A percentile compares a stretch with the other conserved stretches of the same genome.
Evolutionary conservation across 352 stramenopile species (phyloP).

Genomic region (Phytophthora lateralis): DNA sequence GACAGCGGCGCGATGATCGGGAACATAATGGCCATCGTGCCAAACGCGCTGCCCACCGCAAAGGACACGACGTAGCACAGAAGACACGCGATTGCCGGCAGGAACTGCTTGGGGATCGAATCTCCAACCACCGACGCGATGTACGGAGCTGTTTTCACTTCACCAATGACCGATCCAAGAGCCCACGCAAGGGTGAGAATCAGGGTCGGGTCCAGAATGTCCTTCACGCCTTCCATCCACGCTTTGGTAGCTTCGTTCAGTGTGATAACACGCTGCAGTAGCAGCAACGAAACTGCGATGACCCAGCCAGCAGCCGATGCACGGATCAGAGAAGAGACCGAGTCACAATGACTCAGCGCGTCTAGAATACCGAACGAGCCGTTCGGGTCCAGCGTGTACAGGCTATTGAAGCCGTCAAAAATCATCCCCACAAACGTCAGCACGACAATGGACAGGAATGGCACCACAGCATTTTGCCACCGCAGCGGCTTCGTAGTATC

Average conservation of each 20-base stretch:
- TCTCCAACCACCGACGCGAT: constrained; percentile 79
- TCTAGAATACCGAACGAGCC: constrained; percentile 64
- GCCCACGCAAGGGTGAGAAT: constrained; percentile 92
- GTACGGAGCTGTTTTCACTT: constrained; percentile 85
- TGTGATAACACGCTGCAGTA: constrained; percentile 84
- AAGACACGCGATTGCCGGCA: constrained; percentile 81
- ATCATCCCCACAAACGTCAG: constrained; percentile 90
- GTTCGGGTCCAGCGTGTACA: constrained; percentile 53
- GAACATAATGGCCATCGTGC: constrained; percentile 94
- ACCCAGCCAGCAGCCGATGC: constrained; percentile 80
- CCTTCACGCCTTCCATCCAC: constrained; percentile 92
- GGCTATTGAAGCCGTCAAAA: constrained; percentile 69
- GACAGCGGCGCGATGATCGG: constrained; percentile 90
- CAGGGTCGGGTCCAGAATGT: constrained; percentile 91
- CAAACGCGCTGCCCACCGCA: constrained; percentile 88
- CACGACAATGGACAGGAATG: constrained; percentile 82
- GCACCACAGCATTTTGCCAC: constrained; percentile 87
- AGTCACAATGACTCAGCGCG: constrained; percentile 81
- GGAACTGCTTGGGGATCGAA: constrained; percentile 76
- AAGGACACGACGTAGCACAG: constrained; percentile 92
- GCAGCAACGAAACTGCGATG: constrained; percentile 70
- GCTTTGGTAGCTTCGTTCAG: constrained; percentile 88
- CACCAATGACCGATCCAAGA: constrained; percentile 82
- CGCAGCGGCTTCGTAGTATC: constrained; percentile 74
- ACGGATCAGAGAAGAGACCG: constrained; percentile 76